A percentile compares a stretch with the other conserved stretches of the same genome.
phyloP scores from a whole-genome alignment of 2,329 filamentous ascomycete species.

The Fusarium clavum region DNA sequence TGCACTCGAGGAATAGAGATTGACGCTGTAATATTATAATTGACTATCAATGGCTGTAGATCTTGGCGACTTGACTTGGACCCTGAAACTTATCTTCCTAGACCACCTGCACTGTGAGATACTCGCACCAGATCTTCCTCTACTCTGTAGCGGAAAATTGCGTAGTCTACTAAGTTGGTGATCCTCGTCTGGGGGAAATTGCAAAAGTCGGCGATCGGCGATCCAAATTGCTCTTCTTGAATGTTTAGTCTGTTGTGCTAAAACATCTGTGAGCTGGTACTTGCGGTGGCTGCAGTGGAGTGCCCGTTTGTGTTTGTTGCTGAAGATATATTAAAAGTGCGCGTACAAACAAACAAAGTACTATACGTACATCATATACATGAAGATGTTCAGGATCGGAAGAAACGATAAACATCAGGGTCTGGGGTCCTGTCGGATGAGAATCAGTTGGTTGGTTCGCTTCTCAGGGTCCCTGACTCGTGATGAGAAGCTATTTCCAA shows the following conservation, averaged over 20 bases:
- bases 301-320: background rate
- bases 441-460: background rate
- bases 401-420: conserved; percentile 16
- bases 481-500: conserved; percentile 14
- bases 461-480: conserved; percentile 16
- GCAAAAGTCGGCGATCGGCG: conserved; percentile 12
- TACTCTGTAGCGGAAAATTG: background rate
- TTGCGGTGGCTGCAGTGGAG: conserved; percentile 8
- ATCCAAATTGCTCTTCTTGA: conserved; percentile 12
- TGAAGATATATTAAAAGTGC: background rate
- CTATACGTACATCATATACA: background rate
- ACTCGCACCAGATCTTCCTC: conserved; percentile 11
- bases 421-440: conserved; percentile 4
- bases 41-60: background rate
- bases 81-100: conserved; percentile 7
- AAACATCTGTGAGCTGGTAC: conserved; percentile 3
- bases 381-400: conserved; percentile 14
- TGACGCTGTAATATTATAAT: conserved; percentile 2
- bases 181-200: conserved; percentile 40
- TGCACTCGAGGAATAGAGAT: conserved; percentile 12
- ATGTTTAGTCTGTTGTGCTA: conserved; percentile 6
- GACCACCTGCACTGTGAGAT: conserved; percentile 32
- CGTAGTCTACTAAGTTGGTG: conserved; percentile 8
- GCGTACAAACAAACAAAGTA: background rate
- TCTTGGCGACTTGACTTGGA: conserved; percentile 1